These are phyloP conservation scores for Metschnikowia reukaufii DNA, from an alignment of 805 yeast genomes.

Conservation along the genomic window DNA sequence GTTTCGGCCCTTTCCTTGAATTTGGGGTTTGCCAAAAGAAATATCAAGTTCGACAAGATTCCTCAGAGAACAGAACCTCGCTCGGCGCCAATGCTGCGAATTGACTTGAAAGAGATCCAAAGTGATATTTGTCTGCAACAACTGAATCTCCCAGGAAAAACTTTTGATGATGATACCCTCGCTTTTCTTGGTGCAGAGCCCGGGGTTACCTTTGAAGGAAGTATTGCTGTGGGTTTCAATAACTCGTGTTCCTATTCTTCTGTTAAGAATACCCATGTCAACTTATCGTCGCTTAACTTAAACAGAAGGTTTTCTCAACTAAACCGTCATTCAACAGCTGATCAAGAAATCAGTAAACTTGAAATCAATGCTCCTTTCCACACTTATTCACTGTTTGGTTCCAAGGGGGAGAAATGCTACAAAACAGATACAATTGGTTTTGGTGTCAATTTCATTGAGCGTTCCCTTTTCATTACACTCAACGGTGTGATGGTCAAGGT, in stretches of 20 bases:
- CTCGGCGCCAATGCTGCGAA: slow-evolving; percentile 13
- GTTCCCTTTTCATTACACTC: slow-evolving; percentile 71
- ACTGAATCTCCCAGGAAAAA: slow-evolving; percentile 5
- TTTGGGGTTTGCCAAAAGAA: slow-evolving; percentile 35
- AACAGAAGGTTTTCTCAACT: slow-evolving; percentile 37
- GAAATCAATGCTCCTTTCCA: slow-evolving; percentile 39
- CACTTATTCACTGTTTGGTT: slow-evolving; percentile 20
- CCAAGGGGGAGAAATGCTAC: slow-evolving; percentile 37
- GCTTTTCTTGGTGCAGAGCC: slow-evolving; percentile 34
- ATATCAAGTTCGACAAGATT: slow-evolving; percentile 24
- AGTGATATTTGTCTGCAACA: slow-evolving; percentile 26
- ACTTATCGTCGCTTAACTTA: slow-evolving; percentile 34
- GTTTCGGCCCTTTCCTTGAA: slow-evolving; percentile 33
- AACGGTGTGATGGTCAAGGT: slow-evolving; percentile 57
- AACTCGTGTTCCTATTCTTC: slow-evolving; percentile 42
- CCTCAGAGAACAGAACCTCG: slow-evolving; percentile 10
- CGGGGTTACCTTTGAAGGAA: slow-evolving; percentile 40
- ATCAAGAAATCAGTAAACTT: slow-evolving; percentile 33
- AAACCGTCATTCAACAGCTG: slow-evolving; percentile 27
- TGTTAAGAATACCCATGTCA: slow-evolving; percentile 29
- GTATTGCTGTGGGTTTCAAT: slow-evolving; percentile 42
- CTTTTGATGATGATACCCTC: slow-evolving; percentile 22
- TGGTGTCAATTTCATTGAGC: slow-evolving; percentile 70
- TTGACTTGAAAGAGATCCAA: slow-evolving; percentile 34
- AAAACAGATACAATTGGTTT: slow-evolving; percentile 71